A percentile compares a stretch with the other conserved stretches of the same genome.
phyloP scores from a whole-genome alignment of 257 asterid genomes.

The Solanum paucissectum region DNA sequence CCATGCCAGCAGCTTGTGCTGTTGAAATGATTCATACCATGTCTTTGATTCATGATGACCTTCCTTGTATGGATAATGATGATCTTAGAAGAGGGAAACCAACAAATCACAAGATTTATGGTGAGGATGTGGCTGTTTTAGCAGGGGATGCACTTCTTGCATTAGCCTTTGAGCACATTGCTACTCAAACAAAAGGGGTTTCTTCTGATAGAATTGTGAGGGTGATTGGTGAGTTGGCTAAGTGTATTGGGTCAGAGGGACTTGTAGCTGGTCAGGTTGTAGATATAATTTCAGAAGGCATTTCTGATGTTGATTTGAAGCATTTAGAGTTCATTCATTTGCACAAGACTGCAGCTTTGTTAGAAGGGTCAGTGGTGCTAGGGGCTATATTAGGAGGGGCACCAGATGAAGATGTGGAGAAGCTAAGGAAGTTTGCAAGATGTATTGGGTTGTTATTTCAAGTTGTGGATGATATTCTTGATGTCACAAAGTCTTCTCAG shows the following conservation, averaged over 20 bases:
- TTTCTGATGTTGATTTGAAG: constrained; percentile 32
- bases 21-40: constrained; percentile 60
- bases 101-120: constrained; percentile 44
- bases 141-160: constrained; percentile 55
- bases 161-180: constrained; percentile 37
- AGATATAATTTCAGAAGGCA: constrained; percentile 37
- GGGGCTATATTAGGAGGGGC: constrained; percentile 60
- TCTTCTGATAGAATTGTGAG: constrained; percentile 19
- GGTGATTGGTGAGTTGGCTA: constrained; percentile 32
- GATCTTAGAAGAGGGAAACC: constrained; percentile 51
- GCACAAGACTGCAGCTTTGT: constrained; percentile 50
- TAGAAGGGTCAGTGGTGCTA: constrained; percentile 46
- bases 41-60: constrained; percentile 62
- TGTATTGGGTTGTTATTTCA: constrained; percentile 50
- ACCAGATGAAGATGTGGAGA: constrained; percentile 22
- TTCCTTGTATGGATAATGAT: constrained; percentile 66
- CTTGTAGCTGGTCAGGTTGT: constrained; percentile 46
- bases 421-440: constrained; percentile 39
- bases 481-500: constrained; percentile 45
- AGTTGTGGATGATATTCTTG: constrained; percentile 53
- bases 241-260: constrained; percentile 36
- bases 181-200: constrained; percentile 27
- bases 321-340: constrained; percentile 42
- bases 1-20: constrained; percentile 64
- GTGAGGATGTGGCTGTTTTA: constrained; percentile 41